Evolutionary conservation across 139 green algal species (phyloP).

Genomic region (Coelastrella sp.): DNA sequence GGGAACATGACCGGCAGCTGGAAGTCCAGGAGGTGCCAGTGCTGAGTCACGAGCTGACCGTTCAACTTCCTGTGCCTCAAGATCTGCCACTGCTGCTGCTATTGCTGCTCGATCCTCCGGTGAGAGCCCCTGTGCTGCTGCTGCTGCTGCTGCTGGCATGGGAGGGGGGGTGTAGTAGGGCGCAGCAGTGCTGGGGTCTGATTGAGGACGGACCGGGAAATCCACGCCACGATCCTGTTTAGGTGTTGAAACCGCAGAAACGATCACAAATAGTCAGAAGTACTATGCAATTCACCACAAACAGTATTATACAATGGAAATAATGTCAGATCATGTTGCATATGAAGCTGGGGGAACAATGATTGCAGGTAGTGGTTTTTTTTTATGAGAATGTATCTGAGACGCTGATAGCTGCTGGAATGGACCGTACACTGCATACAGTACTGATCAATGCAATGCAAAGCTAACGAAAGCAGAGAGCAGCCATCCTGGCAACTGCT

Average conservation of each 20-base stretch:
- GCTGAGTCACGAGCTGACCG: slow-evolving; percentile 18
- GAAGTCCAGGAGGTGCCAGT: slow-evolving; percentile 27
- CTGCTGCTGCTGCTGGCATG: not conserved
- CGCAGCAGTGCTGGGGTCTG: slow-evolving; percentile 4
- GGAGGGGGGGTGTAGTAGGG: slow-evolving; percentile 53
- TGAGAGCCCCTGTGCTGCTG: slow-evolving; percentile 44
- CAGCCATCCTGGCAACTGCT: too few relatives aligned
- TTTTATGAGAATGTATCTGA: too few relatives aligned
- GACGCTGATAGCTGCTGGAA: too few relatives aligned
- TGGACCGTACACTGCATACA: too few relatives aligned
- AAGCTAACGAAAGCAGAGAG: too few relatives aligned
- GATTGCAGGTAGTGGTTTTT: too few relatives aligned
- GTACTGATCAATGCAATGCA: too few relatives aligned
- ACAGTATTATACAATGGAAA: too few relatives aligned
- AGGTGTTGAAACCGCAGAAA: not conserved
- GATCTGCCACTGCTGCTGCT: slow-evolving; percentile 13
- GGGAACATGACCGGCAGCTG: slow-evolving; percentile 37
- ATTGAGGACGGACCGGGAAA: slow-evolving; percentile 56
- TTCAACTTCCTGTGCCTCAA: slow-evolving; percentile 17
- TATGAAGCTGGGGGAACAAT: too few relatives aligned
- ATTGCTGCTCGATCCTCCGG: slow-evolving; percentile 50
- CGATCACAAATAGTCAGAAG: not conserved
- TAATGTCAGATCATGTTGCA: too few relatives aligned
- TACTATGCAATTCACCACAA: not conserved
- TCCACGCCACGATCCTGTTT: slow-evolving; percentile 58